Base-by-base conservation (phyloP, 805 yeast genomes). In the Yamadazyma nakazawae region DNA sequence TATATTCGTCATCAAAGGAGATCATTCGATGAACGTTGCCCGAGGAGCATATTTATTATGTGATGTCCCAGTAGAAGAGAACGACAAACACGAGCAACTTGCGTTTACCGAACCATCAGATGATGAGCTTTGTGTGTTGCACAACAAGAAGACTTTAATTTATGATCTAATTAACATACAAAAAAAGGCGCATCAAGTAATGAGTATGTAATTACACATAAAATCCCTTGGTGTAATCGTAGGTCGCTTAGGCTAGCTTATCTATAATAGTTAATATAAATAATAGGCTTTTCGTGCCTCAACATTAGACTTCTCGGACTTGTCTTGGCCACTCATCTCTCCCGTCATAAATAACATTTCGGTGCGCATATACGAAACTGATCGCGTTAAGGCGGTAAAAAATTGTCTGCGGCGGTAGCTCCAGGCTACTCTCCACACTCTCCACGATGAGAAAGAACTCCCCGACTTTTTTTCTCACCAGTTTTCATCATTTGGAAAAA, bases 11-110 rank as follows among this genome's bases (percentile, higher is more conserved):
- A 13, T 45, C 16, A 32, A 41, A 4, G 43, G 40, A 9, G 42
- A 52, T 17, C 48, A 42, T 17, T 42, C 49, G 5, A 19, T 49
- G 5, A 42, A 46, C 25, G 55, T 49, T 13, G 55, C 55, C 1
- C 36, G 43, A 25, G 55, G 55, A 7, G 53, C 53, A 9, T 37
- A 25, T 10, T n/a, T 21, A 14, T 19, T 38, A 12, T 38, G 41
- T n/a, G 32, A 19, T 9, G n/a, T 9, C 6, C 28, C 39, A 19
- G 28, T 12, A 18, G 12, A n/a, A 5, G 28, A 16, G 9, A 5
- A 16, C 19, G 5, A 34, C 11, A 17, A n/a, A 4, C n/a, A 14
- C 19, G 37, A 34, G n/a, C 11, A 34, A 34, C 17, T 34, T 6
- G 37, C 11, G n/a, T 34, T 34, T 16, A 17, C 37, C 19, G 11